Evolutionary conservation across 352 stramenopile genomes (phyloP), one percentile per base, ranked within the genome.

Genomic region (Elongisporangium prolatum): DNA sequence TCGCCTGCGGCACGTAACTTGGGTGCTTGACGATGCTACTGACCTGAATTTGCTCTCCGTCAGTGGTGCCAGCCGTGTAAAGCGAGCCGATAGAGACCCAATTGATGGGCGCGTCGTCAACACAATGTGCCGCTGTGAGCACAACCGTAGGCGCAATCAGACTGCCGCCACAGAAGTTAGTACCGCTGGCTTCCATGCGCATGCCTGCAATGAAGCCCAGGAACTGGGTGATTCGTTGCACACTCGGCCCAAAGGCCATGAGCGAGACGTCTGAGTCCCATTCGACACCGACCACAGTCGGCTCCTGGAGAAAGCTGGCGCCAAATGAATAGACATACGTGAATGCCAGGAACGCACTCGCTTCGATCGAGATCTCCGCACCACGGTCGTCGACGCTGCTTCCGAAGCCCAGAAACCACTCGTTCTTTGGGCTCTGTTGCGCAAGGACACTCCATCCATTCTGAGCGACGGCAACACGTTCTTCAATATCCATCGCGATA

Each of bases 21-120:
- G 66, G 63, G 54, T 75, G 59, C 22, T 62, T 64, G 21, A 63
- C 59, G 20, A 58, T 62, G n/a, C 51, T 52, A 7, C 56, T 49
- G 3, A 77, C 59, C 7, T 59, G 61, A 40, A 77, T 75, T 34
- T 73, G 57, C 52, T 74, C 67, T 2, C 64, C 64, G 18, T 65
- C 62, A 8, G 6, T 50, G 13, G 57, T 47, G 0, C 63, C 63
- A 5, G 53, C 57, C 52, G 59, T 53, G 48, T 51, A 64, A 38
- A 68, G 53, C 11, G 63, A 68, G 37, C 63, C 63, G 0, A 74
- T 37, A 6, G 67, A 74, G 10, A 71, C 63, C 59, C 53, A 74
- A 14, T 52, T 56, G 21, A 68, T 66, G 28, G 28, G 28, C 28
- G 28, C 28, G 7, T 68, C 50, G 25, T 49, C 52, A 21, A 24